Evolutionary conservation across 352 stramenopile genomes (phyloP), one percentile per base, ranked within the genome.

Genomic region (Pythium brassicae): DNA sequence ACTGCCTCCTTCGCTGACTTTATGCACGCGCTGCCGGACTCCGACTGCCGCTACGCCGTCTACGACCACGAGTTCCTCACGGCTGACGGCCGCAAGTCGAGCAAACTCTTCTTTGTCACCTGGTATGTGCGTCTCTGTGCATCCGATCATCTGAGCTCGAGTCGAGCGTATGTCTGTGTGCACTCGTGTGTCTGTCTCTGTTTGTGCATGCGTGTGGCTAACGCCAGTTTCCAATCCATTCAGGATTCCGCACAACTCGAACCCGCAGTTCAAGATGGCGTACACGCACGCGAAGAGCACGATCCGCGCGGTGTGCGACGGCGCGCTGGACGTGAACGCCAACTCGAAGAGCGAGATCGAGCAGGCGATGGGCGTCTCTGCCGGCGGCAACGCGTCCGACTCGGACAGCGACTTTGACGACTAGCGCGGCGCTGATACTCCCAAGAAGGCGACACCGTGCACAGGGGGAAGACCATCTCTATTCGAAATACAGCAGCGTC

Each of bases 371-470:
- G 80, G 78, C 22, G 63, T 92, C 50, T 66, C 72, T 32, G 72
- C 70, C 8, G 76, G 63, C 57, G 67, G 76, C n/a, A n/a, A n/a
- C 39, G 79, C 68, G 32, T 92, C 83, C 3, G 85, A 94, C 69
- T 94, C 83, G 67, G 79, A 86, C 69, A 94, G 83, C 66, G 83
- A 94, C 39, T 94, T 94, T 53, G 78, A 89, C 42, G 83, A 93
- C 50, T 78, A 86, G 26, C 3, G 20, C 25, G 40, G 17, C 39
- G 20, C 19, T 9, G 2, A n/a, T 12, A 6, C 19, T 23, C 39
- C 11, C 39, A n/a, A n/a, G n/a, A n/a, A n/a, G n/a, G n/a, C n/a
- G n/a, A n/a, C n/a, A n/a, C n/a, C n/a, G n/a, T n/a, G n/a, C n/a
- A n/a, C n/a, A n/a, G n/a, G n/a, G n/a, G n/a, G n/a, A n/a, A n/a